A percentile compares a stretch with the other conserved stretches of the same genome.
phyloP scores from a whole-genome alignment of 345 rosid genomes.

The Hevea brasiliensis region DNA sequence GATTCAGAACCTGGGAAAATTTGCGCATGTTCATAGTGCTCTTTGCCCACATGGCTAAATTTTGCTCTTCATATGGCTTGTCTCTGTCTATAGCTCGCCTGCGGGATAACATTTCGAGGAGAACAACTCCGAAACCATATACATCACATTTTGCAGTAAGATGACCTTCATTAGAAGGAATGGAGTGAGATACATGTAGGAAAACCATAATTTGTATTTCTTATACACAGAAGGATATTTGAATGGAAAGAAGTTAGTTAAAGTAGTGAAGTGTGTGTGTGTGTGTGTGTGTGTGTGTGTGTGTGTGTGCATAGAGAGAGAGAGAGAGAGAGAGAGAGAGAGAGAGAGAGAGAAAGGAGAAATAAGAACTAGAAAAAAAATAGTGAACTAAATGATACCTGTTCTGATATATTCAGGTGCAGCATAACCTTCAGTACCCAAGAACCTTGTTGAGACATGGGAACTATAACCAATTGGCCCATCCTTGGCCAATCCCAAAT shows the following conservation, averaged over 20 bases:
- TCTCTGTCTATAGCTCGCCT: constrained; percentile 29
- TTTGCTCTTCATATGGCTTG: constrained; percentile 25
- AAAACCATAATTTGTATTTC: background rate
- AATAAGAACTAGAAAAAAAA: background rate
- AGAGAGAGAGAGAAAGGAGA: background rate
- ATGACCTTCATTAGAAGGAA: constrained; percentile 23
- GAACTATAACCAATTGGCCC: constrained; percentile 29
- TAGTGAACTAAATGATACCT: constrained; percentile 12
- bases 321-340: too few relatives aligned
- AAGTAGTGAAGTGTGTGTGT: background rate
- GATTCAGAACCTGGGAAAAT: constrained; percentile 23
- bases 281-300: too few relatives aligned
- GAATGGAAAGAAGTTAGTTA: background rate
- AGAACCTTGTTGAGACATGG: constrained; percentile 33
- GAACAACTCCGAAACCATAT: constrained; percentile 33
- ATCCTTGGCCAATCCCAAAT: constrained; percentile 38
- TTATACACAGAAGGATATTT: too few relatives aligned
- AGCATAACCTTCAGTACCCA: constrained; percentile 33
- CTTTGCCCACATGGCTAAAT: constrained; percentile 31
- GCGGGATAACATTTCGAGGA: constrained; percentile 31
- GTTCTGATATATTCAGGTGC: constrained; percentile 37
- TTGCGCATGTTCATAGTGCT: constrained; percentile 17
- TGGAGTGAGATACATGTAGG: background rate
- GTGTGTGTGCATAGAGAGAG: too few relatives aligned
- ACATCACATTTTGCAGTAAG: constrained; percentile 27